Evolutionary conservation across 495 filamentous ascomycete genomes (phyloP).

Genomic region (Rusavskia elegans): DNA sequence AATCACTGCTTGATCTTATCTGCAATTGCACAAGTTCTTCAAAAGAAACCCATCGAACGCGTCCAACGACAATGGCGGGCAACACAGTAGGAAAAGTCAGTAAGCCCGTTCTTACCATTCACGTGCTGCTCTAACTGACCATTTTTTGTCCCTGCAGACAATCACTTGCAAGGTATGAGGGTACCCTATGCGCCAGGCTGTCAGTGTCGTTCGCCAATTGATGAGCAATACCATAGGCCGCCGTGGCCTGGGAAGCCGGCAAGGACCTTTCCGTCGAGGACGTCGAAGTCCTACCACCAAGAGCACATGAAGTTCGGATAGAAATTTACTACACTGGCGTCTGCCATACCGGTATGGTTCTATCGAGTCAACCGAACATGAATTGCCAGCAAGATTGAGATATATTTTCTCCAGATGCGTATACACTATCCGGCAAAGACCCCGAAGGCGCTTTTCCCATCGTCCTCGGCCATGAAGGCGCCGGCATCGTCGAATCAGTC

Average conservation of each 20-base stretch:
- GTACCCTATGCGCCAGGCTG: not conserved
- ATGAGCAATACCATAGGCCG: conserved; percentile 40
- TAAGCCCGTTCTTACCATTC: no score
- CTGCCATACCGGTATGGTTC: conserved; percentile 74
- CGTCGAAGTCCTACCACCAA: conserved; percentile 82
- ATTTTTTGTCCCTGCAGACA: conserved; percentile 26
- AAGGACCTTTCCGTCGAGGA: conserved; percentile 80
- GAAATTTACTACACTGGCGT: conserved; percentile 94
- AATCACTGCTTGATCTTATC: no score
- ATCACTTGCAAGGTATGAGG: conserved; percentile 56
- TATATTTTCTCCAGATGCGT: conserved; percentile 52
- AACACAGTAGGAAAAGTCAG: no score
- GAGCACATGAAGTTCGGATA: conserved; percentile 90
- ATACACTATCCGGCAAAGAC: conserved; percentile 95
- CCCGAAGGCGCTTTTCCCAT: conserved; percentile 97
- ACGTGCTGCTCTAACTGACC: not conserved
- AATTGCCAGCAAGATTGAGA: no score
- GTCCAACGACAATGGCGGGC: no score
- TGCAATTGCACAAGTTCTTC: not conserved
- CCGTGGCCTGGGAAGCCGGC: conserved; percentile 89
- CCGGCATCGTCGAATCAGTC: conserved; percentile 90
- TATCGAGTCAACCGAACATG: no score
- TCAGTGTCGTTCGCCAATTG: no score
- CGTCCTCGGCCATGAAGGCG: conserved; percentile 91
- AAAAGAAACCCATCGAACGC: not conserved